Evolutionary conservation across 1,284 basidiomycete genomes (phyloP).

Genomic region (Athelia sp.): DNA sequence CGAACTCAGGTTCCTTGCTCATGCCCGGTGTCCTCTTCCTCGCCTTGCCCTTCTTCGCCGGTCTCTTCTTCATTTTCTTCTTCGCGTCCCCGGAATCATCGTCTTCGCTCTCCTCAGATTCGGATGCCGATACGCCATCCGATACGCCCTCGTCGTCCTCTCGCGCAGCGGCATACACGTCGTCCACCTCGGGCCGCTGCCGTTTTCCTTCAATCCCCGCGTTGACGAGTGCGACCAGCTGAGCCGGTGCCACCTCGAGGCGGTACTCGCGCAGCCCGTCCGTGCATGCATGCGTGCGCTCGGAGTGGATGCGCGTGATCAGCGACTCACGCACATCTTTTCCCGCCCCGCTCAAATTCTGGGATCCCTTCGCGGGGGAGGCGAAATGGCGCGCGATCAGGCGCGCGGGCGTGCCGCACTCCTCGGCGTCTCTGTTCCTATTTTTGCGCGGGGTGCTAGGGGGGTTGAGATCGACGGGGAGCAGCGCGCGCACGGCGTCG

Average conservation of each 20-base stretch:
- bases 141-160: slow-evolving; percentile 37
- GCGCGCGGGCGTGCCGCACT: slow-evolving; percentile 47
- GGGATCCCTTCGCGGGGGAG: slow-evolving; percentile 32
- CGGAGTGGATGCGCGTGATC: slow-evolving; percentile 39
- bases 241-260: slow-evolving; percentile 60
- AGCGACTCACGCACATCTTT: slow-evolving; percentile 30
- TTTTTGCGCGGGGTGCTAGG: slow-evolving; percentile 39
- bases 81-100: no score
- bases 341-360: no score
- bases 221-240: slow-evolving; percentile 58
- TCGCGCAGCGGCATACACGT: slow-evolving; percentile 33
- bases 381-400: slow-evolving; percentile 55
- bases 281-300: slow-evolving; percentile 57
- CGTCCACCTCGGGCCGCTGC: slow-evolving; percentile 33
- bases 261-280: slow-evolving; percentile 70
- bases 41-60: slow-evolving; percentile 29
- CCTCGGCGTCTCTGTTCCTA: slow-evolving; percentile 9
- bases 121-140: no score
- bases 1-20: slow-evolving; percentile 34
- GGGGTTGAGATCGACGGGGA: slow-evolving; percentile 33
- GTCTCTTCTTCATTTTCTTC: slow-evolving; percentile 14
- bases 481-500: no score
- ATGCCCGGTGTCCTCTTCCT: slow-evolving; percentile 24
- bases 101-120: no score
- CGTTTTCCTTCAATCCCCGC: slow-evolving; percentile 61